Evolutionary conservation across 148 eudicot genomes (phyloP), one percentile per base, ranked within the genome.

Genomic region (Rhododendron vialii): DNA sequence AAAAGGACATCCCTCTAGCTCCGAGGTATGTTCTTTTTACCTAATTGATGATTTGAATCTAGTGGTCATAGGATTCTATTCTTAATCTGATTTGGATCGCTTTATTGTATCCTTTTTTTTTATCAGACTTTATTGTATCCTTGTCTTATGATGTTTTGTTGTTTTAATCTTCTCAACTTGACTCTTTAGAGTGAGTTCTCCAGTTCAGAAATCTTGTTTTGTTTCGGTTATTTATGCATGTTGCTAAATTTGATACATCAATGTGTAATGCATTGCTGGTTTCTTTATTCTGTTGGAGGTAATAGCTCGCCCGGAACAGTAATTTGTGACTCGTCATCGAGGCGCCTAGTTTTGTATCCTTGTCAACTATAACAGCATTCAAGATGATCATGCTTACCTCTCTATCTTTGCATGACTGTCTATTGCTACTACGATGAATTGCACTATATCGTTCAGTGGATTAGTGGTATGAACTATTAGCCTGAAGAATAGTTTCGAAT

Each of bases 1-100:
- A 95, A 93, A 96, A 96, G 94, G 99, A 96, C 91, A 94, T 96
- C 81, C 99, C 98, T 61, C 69, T 3, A 3, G 3, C 26, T 24
- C 11, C 10, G 10, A 26, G 69, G 28, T 24, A 61, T 24, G 28
- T 7, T 24, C 69, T 7, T 63, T 63, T 63, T 63, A 22, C 69
- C 69, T 61, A 7, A 55, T 55, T 18, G 61, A 55, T 0, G 61
- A 17, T 17, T 55, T 55, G 22, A 55, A 55, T 50, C 13, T 50
- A 50, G 53, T 18, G 22, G 61, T 17, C 30, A 8, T 65, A 28
- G 14, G 75, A 28, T 69, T 69, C n/a, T 69, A 26, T 69, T 69
- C 33, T 28, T 28, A 69, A 69, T 26, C 14, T 2, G 22, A 67
- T 67, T 26, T 67, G 14, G 35, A 8, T 67, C 33, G 22, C 74